Percentiles rank a stretch among this genome's conserved stretches.
These are phyloP conservation scores for Streptanthus diversifolius DNA, from an alignment of 345 rosid species.

Conservation along the genomic window DNA sequence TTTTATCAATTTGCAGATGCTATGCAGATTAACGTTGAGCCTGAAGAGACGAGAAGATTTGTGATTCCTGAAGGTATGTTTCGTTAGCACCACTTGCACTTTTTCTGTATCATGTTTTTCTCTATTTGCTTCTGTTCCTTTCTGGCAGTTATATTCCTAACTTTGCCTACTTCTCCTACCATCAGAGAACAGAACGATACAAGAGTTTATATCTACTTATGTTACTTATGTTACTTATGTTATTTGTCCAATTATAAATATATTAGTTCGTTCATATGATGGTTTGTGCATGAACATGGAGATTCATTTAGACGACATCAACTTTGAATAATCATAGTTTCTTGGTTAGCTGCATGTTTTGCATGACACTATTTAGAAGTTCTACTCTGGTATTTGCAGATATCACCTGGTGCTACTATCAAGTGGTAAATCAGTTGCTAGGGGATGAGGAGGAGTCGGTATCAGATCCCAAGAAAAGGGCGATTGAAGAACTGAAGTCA, in stretches of 20 bases:
- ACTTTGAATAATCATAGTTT: conserved; percentile 17
- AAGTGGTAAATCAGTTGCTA: conserved; percentile 28
- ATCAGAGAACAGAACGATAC: not conserved
- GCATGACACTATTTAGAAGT: conserved; percentile 16
- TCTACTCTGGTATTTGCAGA: conserved; percentile 41
- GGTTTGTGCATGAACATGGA: conserved; percentile 18
- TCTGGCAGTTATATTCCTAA: conserved; percentile 13
- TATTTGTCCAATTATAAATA: not conserved
- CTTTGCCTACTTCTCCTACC: not conserved
- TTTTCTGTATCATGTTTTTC: conserved; percentile 20
- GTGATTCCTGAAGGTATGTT: conserved; percentile 56
- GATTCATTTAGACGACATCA: conserved; percentile 9
- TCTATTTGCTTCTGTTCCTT: conserved; percentile 14
- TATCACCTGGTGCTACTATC: conserved; percentile 42
- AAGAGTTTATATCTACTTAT: not conserved
- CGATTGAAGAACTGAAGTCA: conserved; percentile 40
- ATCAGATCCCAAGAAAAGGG: conserved; percentile 39
- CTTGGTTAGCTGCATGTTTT: conserved; percentile 16
- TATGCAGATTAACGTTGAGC: conserved; percentile 61
- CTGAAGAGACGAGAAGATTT: conserved; percentile 45
- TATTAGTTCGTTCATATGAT: not conserved
- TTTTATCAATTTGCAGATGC: conserved; percentile 51
- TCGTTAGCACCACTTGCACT: conserved; percentile 16
- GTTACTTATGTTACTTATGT: not conserved
- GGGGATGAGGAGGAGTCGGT: conserved; percentile 38